A percentile compares a stretch with the other conserved stretches of the same genome.
These are phyloP conservation scores for Phytophthora pseudosyringae DNA, from an alignment of 352 stramenopile genomes.

Conservation along the genomic window DNA sequence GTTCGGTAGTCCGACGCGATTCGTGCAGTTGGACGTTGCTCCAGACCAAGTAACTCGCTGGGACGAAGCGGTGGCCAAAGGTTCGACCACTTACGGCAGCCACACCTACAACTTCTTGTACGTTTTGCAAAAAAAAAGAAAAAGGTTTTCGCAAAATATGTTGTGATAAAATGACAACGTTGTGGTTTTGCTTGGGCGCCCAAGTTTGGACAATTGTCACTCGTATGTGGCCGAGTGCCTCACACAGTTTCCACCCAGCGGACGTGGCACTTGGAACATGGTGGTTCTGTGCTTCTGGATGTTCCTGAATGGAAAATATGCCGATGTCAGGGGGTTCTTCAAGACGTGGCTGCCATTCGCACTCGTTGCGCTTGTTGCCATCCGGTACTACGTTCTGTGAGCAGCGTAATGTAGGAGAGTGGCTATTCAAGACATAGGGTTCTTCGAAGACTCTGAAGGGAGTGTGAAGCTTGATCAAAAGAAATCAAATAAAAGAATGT, in stretches of 20 bases:
- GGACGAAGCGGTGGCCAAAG: slow-evolving; percentile 89
- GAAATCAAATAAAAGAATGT: slow-evolving; percentile 9
- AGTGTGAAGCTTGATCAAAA: slow-evolving; percentile 1
- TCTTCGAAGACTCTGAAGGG: slow-evolving; percentile 5
- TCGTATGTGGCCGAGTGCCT: slow-evolving; percentile 91
- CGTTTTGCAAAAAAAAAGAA: slow-evolving; percentile 1
- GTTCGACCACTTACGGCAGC: slow-evolving; percentile 87
- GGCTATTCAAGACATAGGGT: background rate
- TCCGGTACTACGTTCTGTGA: slow-evolving; percentile 18
- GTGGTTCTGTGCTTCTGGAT: slow-evolving; percentile 77
- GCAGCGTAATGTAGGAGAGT: background rate
- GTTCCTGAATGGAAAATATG: slow-evolving; percentile 62
- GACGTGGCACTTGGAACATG: slow-evolving; percentile 69
- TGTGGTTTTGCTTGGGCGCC: background rate
- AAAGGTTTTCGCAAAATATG: background rate
- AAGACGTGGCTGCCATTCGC: slow-evolving; percentile 41
- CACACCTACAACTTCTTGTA: slow-evolving; percentile 95
- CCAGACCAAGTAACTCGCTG: slow-evolving; percentile 67
- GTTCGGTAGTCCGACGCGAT: slow-evolving; percentile 88
- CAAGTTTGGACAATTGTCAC: slow-evolving; percentile 95
- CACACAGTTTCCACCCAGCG: slow-evolving; percentile 50
- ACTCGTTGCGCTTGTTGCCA: slow-evolving; percentile 10
- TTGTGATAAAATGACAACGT: background rate
- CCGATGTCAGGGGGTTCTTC: slow-evolving; percentile 37
- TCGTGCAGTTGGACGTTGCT: slow-evolving; percentile 72